Evolutionary conservation across 164 flowering plant genomes (phyloP).

Genomic region (Sextonia rubra): DNA sequence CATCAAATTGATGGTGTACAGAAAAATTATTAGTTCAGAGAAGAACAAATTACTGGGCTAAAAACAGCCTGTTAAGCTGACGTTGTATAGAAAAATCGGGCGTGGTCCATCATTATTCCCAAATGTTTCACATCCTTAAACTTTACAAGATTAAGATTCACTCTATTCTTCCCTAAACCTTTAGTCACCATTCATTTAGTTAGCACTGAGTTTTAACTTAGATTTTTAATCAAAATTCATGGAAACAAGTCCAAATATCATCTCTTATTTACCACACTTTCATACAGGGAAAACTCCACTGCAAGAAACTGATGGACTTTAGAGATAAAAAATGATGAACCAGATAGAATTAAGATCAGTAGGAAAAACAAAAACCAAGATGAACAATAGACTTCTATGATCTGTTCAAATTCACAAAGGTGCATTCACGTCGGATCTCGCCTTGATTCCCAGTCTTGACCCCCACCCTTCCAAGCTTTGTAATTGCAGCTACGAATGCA

Average conservation of each 20-base stretch:
- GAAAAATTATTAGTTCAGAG: too few species aligned
- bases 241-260: neutral
- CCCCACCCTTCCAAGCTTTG: slow-evolving; percentile 44
- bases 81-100: too few species aligned
- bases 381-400: neutral
- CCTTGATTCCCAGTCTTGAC: slow-evolving; percentile 38
- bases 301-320: neutral
- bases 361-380: neutral
- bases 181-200: neutral
- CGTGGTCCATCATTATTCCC: neutral
- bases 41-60: too few species aligned
- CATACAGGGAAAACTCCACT: neutral
- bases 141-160: neutral
- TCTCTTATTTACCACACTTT: neutral
- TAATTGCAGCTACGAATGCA: slow-evolving; percentile 41
- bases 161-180: neutral
- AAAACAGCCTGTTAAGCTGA: too few species aligned
- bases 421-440: slow-evolving; percentile 41
- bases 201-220: neutral
- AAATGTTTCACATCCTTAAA: too few species aligned
- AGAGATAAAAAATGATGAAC: neutral
- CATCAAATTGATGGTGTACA: too few species aligned
- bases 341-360: neutral
- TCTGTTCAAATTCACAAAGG: slow-evolving; percentile 8
- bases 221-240: neutral